Conservation (phyloP, 2,329 filamentous ascomycete species). For the Parastagonospora avenae region DNA sequence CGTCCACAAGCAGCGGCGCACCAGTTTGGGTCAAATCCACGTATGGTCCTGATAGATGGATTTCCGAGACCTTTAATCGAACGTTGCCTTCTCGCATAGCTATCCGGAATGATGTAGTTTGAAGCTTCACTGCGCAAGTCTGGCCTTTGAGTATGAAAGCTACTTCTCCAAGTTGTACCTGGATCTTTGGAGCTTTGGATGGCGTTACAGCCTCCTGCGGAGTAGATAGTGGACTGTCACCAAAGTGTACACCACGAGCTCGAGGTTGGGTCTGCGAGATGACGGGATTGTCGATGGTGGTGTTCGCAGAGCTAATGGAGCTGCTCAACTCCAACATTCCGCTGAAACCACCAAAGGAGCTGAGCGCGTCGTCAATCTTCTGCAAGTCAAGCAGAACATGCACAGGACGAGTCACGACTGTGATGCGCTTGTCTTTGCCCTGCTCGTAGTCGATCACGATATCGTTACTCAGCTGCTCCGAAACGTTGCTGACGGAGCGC, state of each 20-base stretch:
- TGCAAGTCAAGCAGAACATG: slow-evolving; percentile 78
- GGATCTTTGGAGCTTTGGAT: slow-evolving; percentile 63
- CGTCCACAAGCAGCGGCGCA: slow-evolving; percentile 65
- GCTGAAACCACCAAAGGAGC: slow-evolving; percentile 88
- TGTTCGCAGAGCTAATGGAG: slow-evolving; percentile 78
- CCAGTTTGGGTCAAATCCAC: slow-evolving; percentile 58
- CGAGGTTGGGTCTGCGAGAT: slow-evolving; percentile 35
- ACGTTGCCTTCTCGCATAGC: slow-evolving; percentile 75
- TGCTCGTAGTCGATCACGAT: slow-evolving; percentile 41
- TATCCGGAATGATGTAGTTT: slow-evolving; percentile 81
- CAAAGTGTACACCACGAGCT: slow-evolving; percentile 63
- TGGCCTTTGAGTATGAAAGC: slow-evolving; percentile 77
- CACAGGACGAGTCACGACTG: slow-evolving; percentile 77
- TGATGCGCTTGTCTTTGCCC: slow-evolving; percentile 49
- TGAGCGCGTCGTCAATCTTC: slow-evolving; percentile 82
- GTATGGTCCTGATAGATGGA: slow-evolving; percentile 76
- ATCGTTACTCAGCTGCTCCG: slow-evolving; percentile 35
- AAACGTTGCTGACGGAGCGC: slow-evolving; percentile 23
- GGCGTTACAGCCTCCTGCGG: slow-evolving; percentile 15
- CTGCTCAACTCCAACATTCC: slow-evolving; percentile 87
- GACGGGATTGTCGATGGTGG: slow-evolving; percentile 53
- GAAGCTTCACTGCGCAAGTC: slow-evolving; percentile 73
- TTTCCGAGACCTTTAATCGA: slow-evolving; percentile 73
- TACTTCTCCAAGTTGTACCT: slow-evolving; percentile 77
- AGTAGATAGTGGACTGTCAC: slow-evolving; percentile 48